Conservation (phyloP, 305 asterid genomes). For the Euphrasia arctica region DNA sequence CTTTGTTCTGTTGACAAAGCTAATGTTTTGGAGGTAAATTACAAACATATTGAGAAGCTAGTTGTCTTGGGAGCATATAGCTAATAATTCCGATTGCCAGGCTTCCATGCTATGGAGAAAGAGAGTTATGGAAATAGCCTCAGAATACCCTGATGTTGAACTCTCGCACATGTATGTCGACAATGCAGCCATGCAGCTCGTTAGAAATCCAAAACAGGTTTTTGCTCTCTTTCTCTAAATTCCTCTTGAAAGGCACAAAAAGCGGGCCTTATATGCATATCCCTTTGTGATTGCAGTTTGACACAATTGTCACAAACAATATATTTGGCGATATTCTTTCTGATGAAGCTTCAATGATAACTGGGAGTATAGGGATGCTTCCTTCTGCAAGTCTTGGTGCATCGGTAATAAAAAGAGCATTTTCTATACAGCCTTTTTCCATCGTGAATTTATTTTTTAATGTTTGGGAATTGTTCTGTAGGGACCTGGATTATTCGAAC, state of each 20-base stretch:
- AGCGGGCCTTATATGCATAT: constrained; percentile 14
- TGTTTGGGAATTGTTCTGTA: not conserved
- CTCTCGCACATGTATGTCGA: constrained; percentile 97
- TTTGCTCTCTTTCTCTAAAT: constrained; percentile 15
- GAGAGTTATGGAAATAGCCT: constrained; percentile 58
- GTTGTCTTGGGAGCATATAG: not conserved
- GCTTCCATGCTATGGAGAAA: constrained; percentile 97
- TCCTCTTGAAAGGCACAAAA: constrained; percentile 17
- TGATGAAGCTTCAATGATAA: constrained; percentile 97
- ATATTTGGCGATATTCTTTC: constrained; percentile 96
- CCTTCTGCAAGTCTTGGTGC: constrained; percentile 95
- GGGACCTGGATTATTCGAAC: constrained; percentile 86
- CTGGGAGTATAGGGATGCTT: constrained; percentile 99
- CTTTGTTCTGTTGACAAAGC: constrained; percentile 98
- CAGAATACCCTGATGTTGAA: constrained; percentile 88
- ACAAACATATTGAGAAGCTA: not conserved
- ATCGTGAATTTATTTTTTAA: not conserved
- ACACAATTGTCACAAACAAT: constrained; percentile 91
- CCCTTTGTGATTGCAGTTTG: constrained; percentile 64
- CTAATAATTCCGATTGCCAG: constrained; percentile 33
- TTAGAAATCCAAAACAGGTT: constrained; percentile 96
- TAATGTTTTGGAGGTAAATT: constrained; percentile 89
- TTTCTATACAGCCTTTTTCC: not conserved
- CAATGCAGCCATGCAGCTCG: constrained; percentile 99
- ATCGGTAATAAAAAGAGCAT: constrained; percentile 47